Percentiles rank a stretch among this genome's conserved stretches.
Conservation (phyloP, 768 basidiomycete genomes). For the Jaapia argillacea region DNA sequence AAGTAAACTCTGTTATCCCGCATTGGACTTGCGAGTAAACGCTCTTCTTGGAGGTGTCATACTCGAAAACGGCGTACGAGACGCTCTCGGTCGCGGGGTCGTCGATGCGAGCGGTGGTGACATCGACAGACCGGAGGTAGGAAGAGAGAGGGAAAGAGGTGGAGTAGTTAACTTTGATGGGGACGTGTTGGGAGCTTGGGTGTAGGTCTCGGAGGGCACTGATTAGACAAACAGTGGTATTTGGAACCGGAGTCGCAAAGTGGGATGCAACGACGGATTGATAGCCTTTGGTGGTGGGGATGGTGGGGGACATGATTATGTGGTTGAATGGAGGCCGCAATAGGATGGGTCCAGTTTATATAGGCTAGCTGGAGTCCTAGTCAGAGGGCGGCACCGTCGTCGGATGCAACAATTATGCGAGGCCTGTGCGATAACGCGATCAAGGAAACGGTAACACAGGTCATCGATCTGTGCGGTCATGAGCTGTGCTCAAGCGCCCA, state of each 20-base stretch:
- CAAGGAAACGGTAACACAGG: no score
- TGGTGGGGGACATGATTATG: no score
- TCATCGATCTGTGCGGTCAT: no score
- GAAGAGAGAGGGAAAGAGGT: conserved; percentile 1
- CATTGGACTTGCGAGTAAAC: conserved; percentile 1
- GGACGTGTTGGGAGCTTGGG: conserved; percentile 2
- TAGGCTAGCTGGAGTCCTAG: no score
- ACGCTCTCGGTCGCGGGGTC: conserved; percentile 2
- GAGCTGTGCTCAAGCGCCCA: no score
- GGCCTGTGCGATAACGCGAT: no score
- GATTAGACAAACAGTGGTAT: conserved; percentile 8
- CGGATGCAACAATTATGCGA: no score
- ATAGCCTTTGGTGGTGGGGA: no score
- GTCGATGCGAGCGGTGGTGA: not conserved
- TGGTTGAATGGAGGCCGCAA: no score
- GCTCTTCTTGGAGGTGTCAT: not conserved
- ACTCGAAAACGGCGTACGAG: no score
- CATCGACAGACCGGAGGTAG: conserved; percentile 3
- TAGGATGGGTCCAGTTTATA: no score
- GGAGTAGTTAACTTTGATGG: not conserved
- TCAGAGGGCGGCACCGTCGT: no score
- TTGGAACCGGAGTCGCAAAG: conserved; percentile 2
- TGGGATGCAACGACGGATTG: conserved; percentile 1
- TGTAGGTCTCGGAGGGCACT: conserved; percentile 3
- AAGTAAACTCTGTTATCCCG: conserved; percentile 5